A percentile compares a stretch with the other conserved stretches of the same genome.
phyloP scores from a whole-genome alignment of 306 rosid species.

The Crotalaria pallida region DNA sequence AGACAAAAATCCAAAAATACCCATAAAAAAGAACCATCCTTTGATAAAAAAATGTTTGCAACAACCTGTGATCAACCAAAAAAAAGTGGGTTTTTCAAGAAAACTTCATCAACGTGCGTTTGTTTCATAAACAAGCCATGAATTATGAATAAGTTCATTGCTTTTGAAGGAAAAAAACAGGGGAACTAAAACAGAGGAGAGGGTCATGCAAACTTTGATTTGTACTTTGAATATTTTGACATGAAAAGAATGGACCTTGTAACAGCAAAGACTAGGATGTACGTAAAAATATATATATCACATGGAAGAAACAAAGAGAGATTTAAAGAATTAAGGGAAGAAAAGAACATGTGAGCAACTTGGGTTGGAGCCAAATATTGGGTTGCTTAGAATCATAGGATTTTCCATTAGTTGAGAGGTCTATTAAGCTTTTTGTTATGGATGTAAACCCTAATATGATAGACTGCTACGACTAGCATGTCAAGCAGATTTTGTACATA shows the following conservation, averaged over 20 bases:
- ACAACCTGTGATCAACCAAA: slow-evolving; percentile 25
- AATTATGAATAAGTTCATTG: slow-evolving; percentile 21
- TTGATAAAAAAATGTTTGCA: neutral
- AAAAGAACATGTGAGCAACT: slow-evolving; percentile 63
- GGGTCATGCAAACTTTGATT: slow-evolving; percentile 38
- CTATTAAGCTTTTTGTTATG: slow-evolving; percentile 1
- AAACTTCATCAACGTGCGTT: neutral
- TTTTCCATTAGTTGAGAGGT: slow-evolving; percentile 37
- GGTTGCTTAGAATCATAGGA: slow-evolving; percentile 50
- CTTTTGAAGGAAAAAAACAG: slow-evolving; percentile 38
- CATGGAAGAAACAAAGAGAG: slow-evolving; percentile 24
- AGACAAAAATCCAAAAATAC: slow-evolving; percentile 37
- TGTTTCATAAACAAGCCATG: slow-evolving; percentile 22
- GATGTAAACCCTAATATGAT: too few relatives aligned
- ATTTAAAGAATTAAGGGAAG: slow-evolving; percentile 20
- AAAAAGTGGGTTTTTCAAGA: neutral
- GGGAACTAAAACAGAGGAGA: slow-evolving; percentile 22
- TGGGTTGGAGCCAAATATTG: slow-evolving; percentile 12
- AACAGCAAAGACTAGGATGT: slow-evolving; percentile 21
- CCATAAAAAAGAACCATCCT: slow-evolving; percentile 29
- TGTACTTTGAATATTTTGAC: slow-evolving; percentile 24
- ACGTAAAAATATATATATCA: neutral
- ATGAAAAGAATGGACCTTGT: slow-evolving; percentile 28
- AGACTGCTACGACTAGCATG: too few relatives aligned
- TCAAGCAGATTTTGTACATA: too few relatives aligned